Evolutionary conservation across 2,329 filamentous ascomycete genomes (phyloP).

Genomic region (Trichophyton simii): DNA sequence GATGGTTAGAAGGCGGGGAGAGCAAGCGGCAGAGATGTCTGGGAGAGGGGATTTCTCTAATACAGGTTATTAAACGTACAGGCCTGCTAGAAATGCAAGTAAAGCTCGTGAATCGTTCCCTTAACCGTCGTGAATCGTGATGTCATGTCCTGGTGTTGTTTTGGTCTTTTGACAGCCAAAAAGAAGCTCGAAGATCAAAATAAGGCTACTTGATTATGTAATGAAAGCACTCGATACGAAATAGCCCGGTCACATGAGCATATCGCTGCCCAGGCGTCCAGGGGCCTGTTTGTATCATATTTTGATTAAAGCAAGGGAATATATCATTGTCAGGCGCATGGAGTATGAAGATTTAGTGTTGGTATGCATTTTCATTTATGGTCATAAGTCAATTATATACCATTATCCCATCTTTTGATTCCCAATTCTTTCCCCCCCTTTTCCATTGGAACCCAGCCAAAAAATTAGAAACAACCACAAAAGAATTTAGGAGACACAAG

Average conservation of each 20-base stretch:
- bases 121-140: background rate
- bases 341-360: background rate
- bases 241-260: background rate
- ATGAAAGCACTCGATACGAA: background rate
- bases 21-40: background rate
- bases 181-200: background rate
- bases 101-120: background rate
- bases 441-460: background rate
- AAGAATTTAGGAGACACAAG: background rate
- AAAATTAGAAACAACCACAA: background rate
- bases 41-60: too few species aligned
- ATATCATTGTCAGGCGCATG: background rate
- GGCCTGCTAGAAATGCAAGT: background rate
- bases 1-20: background rate
- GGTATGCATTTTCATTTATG: conserved; percentile 2
- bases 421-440: conserved; percentile 1
- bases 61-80: background rate
- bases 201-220: background rate
- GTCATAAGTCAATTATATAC: conserved; percentile 4
- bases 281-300: too few species aligned
- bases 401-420: conserved; percentile 1
- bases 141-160: background rate
- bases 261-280: too few species aligned
- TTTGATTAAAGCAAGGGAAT: background rate
- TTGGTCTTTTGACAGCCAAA: background rate